Base-by-base conservation (phyloP, 768 basidiomycete genomes). In the Tylopilus rubrobrunneus region DNA sequence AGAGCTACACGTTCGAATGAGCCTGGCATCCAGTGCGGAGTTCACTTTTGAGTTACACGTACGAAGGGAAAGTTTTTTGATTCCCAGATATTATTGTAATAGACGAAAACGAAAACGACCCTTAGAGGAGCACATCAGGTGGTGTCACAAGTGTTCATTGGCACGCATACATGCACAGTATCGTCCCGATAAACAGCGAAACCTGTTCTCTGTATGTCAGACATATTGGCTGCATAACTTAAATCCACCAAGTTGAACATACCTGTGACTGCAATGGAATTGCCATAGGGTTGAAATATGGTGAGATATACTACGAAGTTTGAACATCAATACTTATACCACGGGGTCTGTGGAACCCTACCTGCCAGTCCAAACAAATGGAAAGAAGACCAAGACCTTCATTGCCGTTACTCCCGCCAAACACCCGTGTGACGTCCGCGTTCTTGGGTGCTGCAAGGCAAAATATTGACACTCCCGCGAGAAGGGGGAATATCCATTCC, bases 341-440 rank as follows among this genome's bases (percentile, higher is more conserved):
- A 19, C 19, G 19, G 19, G 19, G 19, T 19, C 17, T 4, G 51
- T 33, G 39, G 74, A 34, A 47, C 11, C 75, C 1, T 52, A 69
- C 68, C 69, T 82, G 80, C 83, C 84, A 86, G 60, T 86, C 84
- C 14, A 86, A 68, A 56, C 74, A 83, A 39, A 85, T 63, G 2
- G 83, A 76, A 42, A 86, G 77, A 48, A 80, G 67, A 11, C 83
- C 84, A 40, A 85, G 74, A 7, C 84, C 83, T 65, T 85, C 83
- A 51, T 86, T 84, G 51, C 76, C 83, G 31, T 80, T 77, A 37
- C 76, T 80, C 39, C 84, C 84, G 48, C 84, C 84, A 59, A 85
- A 84, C 29, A 84, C 69, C 27, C 78, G 73, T 0, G 81, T 78
- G 53, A 84, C 72, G 66, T 74, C 73, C 0, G 78, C 59, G 48